These are phyloP conservation scores for Boletales sp. DNA, from an alignment of 768 basidiomycete species.

Conservation along the genomic window DNA sequence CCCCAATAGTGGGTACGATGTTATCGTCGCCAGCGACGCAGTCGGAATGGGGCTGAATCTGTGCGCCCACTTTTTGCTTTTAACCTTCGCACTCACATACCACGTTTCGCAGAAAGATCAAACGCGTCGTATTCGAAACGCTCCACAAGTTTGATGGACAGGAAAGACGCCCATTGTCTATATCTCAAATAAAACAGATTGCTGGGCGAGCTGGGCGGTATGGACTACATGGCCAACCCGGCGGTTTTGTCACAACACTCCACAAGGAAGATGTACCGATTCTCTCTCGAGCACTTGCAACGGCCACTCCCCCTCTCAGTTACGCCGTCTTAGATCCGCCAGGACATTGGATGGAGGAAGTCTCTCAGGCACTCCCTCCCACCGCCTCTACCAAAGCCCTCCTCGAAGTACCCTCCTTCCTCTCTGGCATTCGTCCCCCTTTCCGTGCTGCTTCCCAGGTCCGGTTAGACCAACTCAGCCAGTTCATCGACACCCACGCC, in stretches of 20 bases:
- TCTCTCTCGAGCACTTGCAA: constrained; percentile 52
- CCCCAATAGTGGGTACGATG: constrained; percentile 75
- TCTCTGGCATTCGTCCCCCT: constrained; percentile 41
- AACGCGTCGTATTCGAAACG: constrained; percentile 74
- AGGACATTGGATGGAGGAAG: constrained; percentile 18
- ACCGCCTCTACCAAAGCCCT: constrained; percentile 39
- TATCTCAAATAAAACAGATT: constrained; percentile 88
- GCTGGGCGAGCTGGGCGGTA: constrained; percentile 92
- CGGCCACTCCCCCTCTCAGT: constrained; percentile 47
- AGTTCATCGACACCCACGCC: constrained; percentile 41
- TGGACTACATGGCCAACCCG: constrained; percentile 55
- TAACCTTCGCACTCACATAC: background rate
- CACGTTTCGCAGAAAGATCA: constrained; percentile 68
- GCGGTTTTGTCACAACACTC: constrained; percentile 77
- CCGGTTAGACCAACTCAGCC: constrained; percentile 29
- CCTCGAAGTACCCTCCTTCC: constrained; percentile 46
- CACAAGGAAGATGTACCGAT: constrained; percentile 55
- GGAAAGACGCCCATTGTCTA: constrained; percentile 44
- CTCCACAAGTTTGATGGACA: constrained; percentile 64
- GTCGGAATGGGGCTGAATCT: constrained; percentile 97
- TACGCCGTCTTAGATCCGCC: constrained; percentile 47
- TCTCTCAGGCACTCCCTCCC: constrained; percentile 43
- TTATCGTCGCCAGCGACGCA: constrained; percentile 91
- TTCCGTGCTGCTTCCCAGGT: constrained; percentile 37
- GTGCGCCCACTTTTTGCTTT: constrained; percentile 43